Evolutionary conservation across 2,329 filamentous ascomycete genomes (phyloP).

Genomic region (Colletotrichum ledebouriae): DNA sequence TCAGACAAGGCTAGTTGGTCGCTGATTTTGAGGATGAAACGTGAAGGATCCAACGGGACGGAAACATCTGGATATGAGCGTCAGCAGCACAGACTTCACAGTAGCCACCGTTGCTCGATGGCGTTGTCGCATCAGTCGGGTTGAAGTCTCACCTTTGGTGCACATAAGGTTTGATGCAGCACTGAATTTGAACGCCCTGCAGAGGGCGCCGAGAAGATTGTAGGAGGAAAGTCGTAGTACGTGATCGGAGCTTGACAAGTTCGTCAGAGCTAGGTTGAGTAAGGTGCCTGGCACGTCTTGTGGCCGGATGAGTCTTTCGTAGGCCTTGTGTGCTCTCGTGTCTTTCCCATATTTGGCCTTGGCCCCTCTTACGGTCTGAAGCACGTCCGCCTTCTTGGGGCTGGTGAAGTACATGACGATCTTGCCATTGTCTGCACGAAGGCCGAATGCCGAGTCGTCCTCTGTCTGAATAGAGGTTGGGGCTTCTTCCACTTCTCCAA

Average conservation of each 20-base stretch:
- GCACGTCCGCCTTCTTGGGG: conserved; percentile 72
- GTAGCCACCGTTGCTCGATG: neutral
- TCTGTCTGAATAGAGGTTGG: conserved; percentile 74
- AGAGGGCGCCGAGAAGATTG: conserved; percentile 75
- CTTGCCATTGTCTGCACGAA: conserved; percentile 77
- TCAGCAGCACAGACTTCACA: conserved; percentile 19
- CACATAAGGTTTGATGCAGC: conserved; percentile 72
- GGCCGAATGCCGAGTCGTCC: conserved; percentile 76
- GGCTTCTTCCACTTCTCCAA: conserved; percentile 77
- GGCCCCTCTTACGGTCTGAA: conserved; percentile 73
- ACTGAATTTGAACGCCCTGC: conserved; percentile 76
- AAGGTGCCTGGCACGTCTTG: conserved; percentile 79
- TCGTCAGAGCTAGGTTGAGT: conserved; percentile 76
- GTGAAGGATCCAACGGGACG: conserved; percentile 73
- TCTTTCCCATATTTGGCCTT: conserved; percentile 77
- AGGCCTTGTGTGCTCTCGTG: conserved; percentile 69
- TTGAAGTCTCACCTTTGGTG: conserved; percentile 65
- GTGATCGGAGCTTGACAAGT: conserved; percentile 73
- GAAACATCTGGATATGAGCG: conserved; percentile 63
- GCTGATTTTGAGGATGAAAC: conserved; percentile 76
- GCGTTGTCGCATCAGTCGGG: neutral
- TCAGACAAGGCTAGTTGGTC: conserved; percentile 73
- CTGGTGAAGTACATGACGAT: conserved; percentile 81
- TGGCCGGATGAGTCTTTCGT: conserved; percentile 75
- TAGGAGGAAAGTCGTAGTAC: conserved; percentile 74